Conservation (phyloP, 1,139 yeast genomes). For the Suhomyces ambrosiae region DNA sequence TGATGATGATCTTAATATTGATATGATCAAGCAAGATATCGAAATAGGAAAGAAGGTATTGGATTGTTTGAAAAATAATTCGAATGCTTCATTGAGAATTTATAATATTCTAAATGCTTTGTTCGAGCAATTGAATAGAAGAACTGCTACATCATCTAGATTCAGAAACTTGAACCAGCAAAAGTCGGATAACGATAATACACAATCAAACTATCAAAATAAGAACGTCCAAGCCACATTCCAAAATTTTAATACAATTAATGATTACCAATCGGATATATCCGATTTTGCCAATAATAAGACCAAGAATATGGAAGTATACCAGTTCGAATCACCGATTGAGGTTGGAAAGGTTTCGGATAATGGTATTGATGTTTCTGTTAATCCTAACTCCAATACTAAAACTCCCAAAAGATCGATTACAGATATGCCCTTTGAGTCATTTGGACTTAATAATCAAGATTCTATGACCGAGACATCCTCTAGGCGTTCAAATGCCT, state of each 20-base stretch:
- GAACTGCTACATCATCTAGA: slow-evolving; percentile 51
- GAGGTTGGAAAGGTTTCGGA: slow-evolving; percentile 6
- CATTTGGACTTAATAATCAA: background rate
- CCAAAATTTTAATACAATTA: slow-evolving; percentile 39
- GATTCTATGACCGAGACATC: background rate
- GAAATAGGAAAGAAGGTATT: slow-evolving; percentile 79
- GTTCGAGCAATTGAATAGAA: slow-evolving; percentile 78
- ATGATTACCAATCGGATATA: slow-evolving; percentile 22
- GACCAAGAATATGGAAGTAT: slow-evolving; percentile 1
- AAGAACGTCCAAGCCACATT: slow-evolving; percentile 32
- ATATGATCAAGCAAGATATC: slow-evolving; percentile 74
- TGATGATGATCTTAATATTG: slow-evolving; percentile 64
- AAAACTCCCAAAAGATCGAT: background rate
- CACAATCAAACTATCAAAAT: slow-evolving; percentile 6
- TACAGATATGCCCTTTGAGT: background rate
- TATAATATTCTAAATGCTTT: slow-evolving; percentile 76
- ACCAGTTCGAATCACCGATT: slow-evolving; percentile 8
- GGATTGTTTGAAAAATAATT: slow-evolving; percentile 68
- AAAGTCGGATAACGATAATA: background rate
- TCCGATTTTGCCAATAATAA: background rate
- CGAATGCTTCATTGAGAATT: slow-evolving; percentile 78
- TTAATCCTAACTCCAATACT: background rate
- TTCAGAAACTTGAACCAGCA: slow-evolving; percentile 4
- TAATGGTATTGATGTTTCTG: background rate
- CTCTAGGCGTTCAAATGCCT: slow-evolving; percentile 5